Percentiles rank a stretch among this genome's conserved stretches.
phyloP scores from a whole-genome alignment of 2,329 filamentous ascomycete species.

The Exophiala xenobiotica region DNA sequence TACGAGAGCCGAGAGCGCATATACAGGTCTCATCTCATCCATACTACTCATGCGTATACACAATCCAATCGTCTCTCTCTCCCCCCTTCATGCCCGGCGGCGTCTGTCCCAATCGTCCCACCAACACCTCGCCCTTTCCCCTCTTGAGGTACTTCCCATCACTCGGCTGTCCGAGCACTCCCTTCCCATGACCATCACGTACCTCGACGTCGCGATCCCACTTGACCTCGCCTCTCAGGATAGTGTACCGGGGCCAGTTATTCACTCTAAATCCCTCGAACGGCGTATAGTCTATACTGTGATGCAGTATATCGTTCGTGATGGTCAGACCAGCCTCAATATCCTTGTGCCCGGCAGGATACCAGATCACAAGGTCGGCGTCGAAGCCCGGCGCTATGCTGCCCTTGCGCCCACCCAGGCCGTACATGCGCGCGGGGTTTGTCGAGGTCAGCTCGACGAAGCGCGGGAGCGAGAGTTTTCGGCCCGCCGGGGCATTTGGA shows the following conservation, averaged over 20 bases:
- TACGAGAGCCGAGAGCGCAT: too few relatives aligned
- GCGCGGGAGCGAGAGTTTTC: slow-evolving; percentile 36
- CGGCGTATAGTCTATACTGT: slow-evolving; percentile 40
- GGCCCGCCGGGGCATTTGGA: neutral
- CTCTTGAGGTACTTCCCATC: slow-evolving; percentile 41
- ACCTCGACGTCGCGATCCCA: slow-evolving; percentile 34
- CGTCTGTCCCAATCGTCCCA: slow-evolving; percentile 17
- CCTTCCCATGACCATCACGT: slow-evolving; percentile 30
- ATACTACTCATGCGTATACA: neutral
- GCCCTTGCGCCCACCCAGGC: slow-evolving; percentile 42
- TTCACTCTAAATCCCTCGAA: slow-evolving; percentile 36
- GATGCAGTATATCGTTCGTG: slow-evolving; percentile 38
- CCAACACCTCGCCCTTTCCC: slow-evolving; percentile 33
- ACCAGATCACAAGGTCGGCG: slow-evolving; percentile 47
- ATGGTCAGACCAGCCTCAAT: slow-evolving; percentile 5
- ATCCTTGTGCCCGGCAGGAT: slow-evolving; percentile 32
- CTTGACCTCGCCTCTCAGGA: slow-evolving; percentile 37
- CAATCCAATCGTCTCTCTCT: slow-evolving; percentile 19
- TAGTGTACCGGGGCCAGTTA: slow-evolving; percentile 39
- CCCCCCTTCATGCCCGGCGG: slow-evolving; percentile 21
- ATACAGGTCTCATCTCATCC: neutral
- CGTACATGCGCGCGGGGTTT: slow-evolving; percentile 48
- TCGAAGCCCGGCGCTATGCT: slow-evolving; percentile 44
- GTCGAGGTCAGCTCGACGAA: slow-evolving; percentile 48
- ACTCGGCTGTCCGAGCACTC: slow-evolving; percentile 34